Evolutionary conservation across 805 yeast species (phyloP).

Genomic region (Komagataella pseudopastoris): DNA sequence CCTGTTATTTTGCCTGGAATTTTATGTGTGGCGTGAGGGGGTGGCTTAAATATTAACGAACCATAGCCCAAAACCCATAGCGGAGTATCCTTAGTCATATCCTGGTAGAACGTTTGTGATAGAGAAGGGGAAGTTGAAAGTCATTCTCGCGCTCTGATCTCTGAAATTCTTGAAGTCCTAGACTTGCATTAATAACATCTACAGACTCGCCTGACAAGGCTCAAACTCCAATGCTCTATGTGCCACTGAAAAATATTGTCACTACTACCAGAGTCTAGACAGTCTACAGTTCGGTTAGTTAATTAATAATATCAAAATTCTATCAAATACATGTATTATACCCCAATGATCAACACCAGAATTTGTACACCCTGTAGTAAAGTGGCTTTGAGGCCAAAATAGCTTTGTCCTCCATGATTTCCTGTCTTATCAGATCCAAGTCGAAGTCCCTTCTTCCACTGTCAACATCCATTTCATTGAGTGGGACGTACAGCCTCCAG

Average conservation of each 20-base stretch:
- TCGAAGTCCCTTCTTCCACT: conserved; percentile 15
- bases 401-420: conserved; percentile 35
- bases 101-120: neutral
- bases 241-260: neutral
- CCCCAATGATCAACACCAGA: conserved; percentile 28
- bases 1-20: conserved; percentile 70
- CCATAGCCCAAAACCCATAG: conserved; percentile 89
- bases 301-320: neutral
- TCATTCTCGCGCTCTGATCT: too few species aligned
- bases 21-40: conserved; percentile 49
- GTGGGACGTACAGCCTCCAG: conserved; percentile 24
- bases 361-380: conserved; percentile 20
- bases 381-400: conserved; percentile 15
- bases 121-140: neutral
- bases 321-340: neutral
- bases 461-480: conserved; percentile 42
- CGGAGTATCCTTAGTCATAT: conserved; percentile 15
- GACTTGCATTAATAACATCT: too few species aligned
- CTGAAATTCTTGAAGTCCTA: too few species aligned
- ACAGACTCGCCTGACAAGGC: too few species aligned
- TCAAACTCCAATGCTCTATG: too few species aligned
- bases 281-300: neutral
- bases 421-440: conserved; percentile 6
- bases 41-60: conserved; percentile 80
- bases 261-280: neutral